Conservation (phyloP, 106 monocot species). For the Apostasia ramifera region DNA sequence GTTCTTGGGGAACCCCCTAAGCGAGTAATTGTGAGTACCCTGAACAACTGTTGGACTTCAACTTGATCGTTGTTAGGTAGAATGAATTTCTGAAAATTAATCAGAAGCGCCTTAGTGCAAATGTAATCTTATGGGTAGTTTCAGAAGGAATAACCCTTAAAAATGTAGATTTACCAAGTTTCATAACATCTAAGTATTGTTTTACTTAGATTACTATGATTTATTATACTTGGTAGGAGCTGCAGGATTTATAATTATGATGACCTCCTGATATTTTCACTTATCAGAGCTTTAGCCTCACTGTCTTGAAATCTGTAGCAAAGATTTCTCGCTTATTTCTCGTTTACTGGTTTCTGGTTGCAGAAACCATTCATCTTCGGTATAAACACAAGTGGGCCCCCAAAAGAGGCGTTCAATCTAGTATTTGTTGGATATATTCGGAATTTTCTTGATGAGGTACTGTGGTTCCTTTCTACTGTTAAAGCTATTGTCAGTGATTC, state of each 20-base stretch:
- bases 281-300: too few relatives aligned
- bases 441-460: conserved; percentile 38
- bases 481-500: not conserved
- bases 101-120: not conserved
- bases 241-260: too few relatives aligned
- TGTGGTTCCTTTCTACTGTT: not conserved
- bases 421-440: conserved; percentile 53
- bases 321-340: not conserved
- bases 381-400: not conserved
- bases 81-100: not conserved
- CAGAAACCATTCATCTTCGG: conserved; percentile 26
- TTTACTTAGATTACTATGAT: too few relatives aligned
- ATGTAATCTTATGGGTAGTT: not conserved
- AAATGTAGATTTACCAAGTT: not conserved
- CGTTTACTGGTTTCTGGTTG: conserved; percentile 6
- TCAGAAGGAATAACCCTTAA: not conserved
- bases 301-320: too few relatives aligned
- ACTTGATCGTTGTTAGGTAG: not conserved
- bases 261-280: too few relatives aligned
- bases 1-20: conserved; percentile 12
- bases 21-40: conserved; percentile 37
- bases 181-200: too few relatives aligned
- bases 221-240: too few relatives aligned
- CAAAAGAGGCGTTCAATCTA: conserved; percentile 25
- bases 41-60: not conserved